Conservation (phyloP, 768 basidiomycete genomes). For the Artomyces pyxidatus region DNA sequence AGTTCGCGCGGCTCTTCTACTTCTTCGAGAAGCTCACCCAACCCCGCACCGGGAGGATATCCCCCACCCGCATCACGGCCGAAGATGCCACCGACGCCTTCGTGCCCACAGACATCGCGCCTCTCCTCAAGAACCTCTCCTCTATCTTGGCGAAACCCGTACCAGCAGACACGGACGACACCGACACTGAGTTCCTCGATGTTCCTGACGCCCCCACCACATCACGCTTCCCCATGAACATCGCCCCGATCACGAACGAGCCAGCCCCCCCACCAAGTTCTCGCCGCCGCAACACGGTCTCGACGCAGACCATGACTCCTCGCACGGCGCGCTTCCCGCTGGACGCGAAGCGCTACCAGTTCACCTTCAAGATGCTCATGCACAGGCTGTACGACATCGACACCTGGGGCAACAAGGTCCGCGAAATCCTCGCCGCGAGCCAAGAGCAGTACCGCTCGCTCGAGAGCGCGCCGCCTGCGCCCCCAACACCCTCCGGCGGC, state of each 20-base stretch:
- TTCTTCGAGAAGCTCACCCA: slow-evolving; percentile 16
- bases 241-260: not conserved
- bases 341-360: slow-evolving; percentile 12
- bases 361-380: slow-evolving; percentile 15
- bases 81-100: not conserved
- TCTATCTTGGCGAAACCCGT: slow-evolving; percentile 12
- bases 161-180: not conserved
- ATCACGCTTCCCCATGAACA: slow-evolving; percentile 5
- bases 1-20: slow-evolving; percentile 15
- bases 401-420: slow-evolving; percentile 15
- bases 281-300: slow-evolving; percentile 14
- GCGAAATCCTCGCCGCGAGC: slow-evolving; percentile 13
- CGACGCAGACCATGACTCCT: not conserved
- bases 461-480: not conserved
- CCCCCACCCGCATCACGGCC: not conserved
- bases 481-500: slow-evolving; percentile 1
- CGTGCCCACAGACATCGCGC: slow-evolving; percentile 16
- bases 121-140: slow-evolving; percentile 12
- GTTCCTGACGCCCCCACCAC: slow-evolving; percentile 8
- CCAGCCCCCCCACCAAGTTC: slow-evolving; percentile 1
- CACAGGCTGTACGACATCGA: slow-evolving; percentile 17
- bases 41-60: slow-evolving; percentile 7
- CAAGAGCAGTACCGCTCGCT: slow-evolving; percentile 15
- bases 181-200: slow-evolving; percentile 1
- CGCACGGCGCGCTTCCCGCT: slow-evolving; percentile 9